These are phyloP conservation scores for Amanita pseudoporphyria DNA, from an alignment of 768 basidiomycete genomes.

Conservation along the genomic window DNA sequence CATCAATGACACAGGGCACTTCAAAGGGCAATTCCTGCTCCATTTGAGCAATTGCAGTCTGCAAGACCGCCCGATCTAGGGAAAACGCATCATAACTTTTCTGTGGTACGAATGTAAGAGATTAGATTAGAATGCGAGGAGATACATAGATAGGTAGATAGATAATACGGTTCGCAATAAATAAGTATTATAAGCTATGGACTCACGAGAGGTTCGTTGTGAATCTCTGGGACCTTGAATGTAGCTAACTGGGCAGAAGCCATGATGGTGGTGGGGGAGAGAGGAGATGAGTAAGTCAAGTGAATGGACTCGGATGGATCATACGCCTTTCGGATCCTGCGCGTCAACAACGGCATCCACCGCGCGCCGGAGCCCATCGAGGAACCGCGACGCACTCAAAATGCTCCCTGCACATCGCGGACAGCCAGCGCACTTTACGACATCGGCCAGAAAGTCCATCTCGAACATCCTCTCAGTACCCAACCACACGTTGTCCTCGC, in stretches of 20 bases:
- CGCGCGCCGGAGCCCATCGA: conserved; percentile 41
- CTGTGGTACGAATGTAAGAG: conserved; percentile 26
- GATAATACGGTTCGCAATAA: neutral
- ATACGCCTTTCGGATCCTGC: neutral
- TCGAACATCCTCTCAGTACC: conserved; percentile 35
- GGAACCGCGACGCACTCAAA: conserved; percentile 47
- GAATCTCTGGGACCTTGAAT: conserved; percentile 77
- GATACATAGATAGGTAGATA: neutral
- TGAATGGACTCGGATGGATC: neutral
- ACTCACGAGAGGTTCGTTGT: conserved; percentile 92
- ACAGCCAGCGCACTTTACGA: conserved; percentile 43
- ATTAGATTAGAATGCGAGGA: neutral
- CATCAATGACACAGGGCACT: conserved; percentile 89
- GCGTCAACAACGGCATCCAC: conserved; percentile 34
- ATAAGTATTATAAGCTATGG: neutral
- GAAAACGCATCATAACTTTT: conserved; percentile 73
- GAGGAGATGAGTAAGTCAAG: conserved; percentile 1
- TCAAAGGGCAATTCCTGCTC: conserved; percentile 79
- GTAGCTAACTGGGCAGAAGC: conserved; percentile 67
- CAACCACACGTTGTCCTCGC: conserved; percentile 36
- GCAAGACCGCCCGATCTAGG: conserved; percentile 61
- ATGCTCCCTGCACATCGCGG: conserved; percentile 59
- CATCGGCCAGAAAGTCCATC: conserved; percentile 46
- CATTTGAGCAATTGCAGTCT: conserved; percentile 72
- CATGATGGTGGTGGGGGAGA: conserved; percentile 31